These are phyloP conservation scores for Gaillardinia entomophila DNA, from an alignment of 805 yeast genomes.

Conservation along the genomic window DNA sequence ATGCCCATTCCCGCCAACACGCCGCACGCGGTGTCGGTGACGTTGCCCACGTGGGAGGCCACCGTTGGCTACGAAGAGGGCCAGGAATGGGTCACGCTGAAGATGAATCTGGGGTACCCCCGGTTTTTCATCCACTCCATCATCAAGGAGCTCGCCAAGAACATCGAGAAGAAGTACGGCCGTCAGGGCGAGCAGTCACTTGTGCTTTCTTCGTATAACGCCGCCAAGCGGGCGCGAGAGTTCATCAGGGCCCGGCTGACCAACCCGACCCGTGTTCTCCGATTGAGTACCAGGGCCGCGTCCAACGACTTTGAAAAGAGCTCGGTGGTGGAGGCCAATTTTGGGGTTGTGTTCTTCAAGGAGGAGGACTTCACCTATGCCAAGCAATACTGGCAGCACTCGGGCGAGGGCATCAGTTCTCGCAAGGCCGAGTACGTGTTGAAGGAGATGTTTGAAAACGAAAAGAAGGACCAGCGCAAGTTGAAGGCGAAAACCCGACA, in stretches of 20 bases:
- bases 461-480: conserved; percentile 5
- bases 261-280: conserved; percentile 49
- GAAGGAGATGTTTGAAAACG: conserved; percentile 43
- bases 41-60: conserved; percentile 93
- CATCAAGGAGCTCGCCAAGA: conserved; percentile 49
- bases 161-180: conserved; percentile 66
- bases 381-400: conserved; percentile 92
- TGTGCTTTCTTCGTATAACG: conserved; percentile 70
- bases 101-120: conserved; percentile 87
- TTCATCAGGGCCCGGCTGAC: conserved; percentile 49
- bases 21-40: conserved; percentile 90
- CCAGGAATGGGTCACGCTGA: conserved; percentile 67
- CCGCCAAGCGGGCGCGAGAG: conserved; percentile 81
- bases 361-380: conserved; percentile 53
- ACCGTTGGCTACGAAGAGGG: conserved; percentile 92
- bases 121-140: conserved; percentile 67
- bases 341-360: conserved; percentile 79
- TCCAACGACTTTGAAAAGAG: conserved; percentile 51
- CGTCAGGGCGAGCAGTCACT: conserved; percentile 71
- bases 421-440: conserved; percentile 81
- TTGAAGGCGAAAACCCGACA: conserved; percentile 18
- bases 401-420: conserved; percentile 95
- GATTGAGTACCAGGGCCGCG: conserved; percentile 68
- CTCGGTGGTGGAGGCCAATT: conserved; percentile 56
- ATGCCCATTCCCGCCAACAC: conserved; percentile 85